Percentiles rank a stretch among this genome's conserved stretches.
Evolutionary conservation across 352 stramenopile genomes (phyloP).

Genomic region (Peronospora farinosa): DNA sequence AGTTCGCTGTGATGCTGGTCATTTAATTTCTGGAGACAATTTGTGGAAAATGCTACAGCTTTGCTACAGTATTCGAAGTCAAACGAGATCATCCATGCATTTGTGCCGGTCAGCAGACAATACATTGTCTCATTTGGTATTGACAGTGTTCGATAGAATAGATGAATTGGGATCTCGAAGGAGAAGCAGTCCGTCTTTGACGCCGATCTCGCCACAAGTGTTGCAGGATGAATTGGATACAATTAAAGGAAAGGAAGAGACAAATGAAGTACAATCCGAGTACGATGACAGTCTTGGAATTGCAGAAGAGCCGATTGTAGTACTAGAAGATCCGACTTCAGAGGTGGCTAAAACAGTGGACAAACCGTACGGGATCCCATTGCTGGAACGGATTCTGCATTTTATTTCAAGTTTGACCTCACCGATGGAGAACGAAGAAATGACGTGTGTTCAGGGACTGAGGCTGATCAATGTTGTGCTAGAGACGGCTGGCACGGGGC

Average conservation of each 20-base stretch:
- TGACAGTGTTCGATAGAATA: slow-evolving; percentile 93
- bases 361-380: slow-evolving; percentile 78
- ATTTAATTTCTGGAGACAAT: slow-evolving; percentile 87
- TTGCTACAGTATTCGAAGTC: slow-evolving; percentile 93
- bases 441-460: slow-evolving; percentile 87
- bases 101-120: slow-evolving; percentile 92
- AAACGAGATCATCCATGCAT: slow-evolving; percentile 84
- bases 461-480: slow-evolving; percentile 96
- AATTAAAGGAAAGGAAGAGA: slow-evolving; percentile 1
- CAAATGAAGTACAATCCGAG: slow-evolving; percentile 11
- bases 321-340: slow-evolving; percentile 6
- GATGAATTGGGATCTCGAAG: slow-evolving; percentile 50
- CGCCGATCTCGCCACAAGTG: slow-evolving; percentile 3
- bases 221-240: slow-evolving; percentile 1
- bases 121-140: slow-evolving; percentile 93
- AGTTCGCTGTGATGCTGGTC: slow-evolving; percentile 87
- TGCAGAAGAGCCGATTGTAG: slow-evolving; percentile 1
- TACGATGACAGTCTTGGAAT: slow-evolving; percentile 30
- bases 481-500: slow-evolving; percentile 87
- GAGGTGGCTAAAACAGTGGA: slow-evolving; percentile 17
- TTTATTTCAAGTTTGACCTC: slow-evolving; percentile 93
- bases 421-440: slow-evolving; percentile 85
- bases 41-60: slow-evolving; percentile 95
- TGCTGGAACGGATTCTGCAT: slow-evolving; percentile 90
- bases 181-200: slow-evolving; percentile 11